Conservation (phyloP, 1,284 basidiomycete species). For the Rhizoctonia solani region DNA sequence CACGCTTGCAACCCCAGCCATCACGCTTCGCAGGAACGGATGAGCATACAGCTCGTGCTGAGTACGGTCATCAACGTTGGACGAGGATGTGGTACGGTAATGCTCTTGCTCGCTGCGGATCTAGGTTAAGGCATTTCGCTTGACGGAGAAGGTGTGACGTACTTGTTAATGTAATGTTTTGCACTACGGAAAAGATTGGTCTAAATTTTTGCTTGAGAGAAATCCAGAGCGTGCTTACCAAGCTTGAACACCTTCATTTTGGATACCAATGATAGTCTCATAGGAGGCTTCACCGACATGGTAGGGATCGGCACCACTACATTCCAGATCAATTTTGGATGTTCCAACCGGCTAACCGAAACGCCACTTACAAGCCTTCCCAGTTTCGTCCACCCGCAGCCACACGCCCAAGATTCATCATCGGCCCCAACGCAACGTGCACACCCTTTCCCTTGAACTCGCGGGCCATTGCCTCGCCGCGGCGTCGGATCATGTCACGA, state of each 20-base stretch:
- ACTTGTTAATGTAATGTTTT: slow-evolving; percentile 41
- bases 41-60: slow-evolving; percentile 74
- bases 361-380: slow-evolving; percentile 35
- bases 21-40: slow-evolving; percentile 72
- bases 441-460: slow-evolving; percentile 41
- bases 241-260: slow-evolving; percentile 40
- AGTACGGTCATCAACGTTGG: slow-evolving; percentile 38
- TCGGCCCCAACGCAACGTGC: slow-evolving; percentile 37
- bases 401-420: slow-evolving; percentile 34
- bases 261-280: slow-evolving; percentile 40
- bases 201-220: neutral
- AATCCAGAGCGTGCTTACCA: slow-evolving; percentile 11
- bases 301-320: slow-evolving; percentile 39
- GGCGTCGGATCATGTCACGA: slow-evolving; percentile 34
- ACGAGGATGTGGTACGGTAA: slow-evolving; percentile 36
- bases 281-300: slow-evolving; percentile 40
- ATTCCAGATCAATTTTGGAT: neutral
- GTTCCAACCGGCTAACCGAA: neutral
- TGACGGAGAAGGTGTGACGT: neutral
- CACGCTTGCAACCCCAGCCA: slow-evolving; percentile 73
- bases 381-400: slow-evolving; percentile 37
- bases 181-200: slow-evolving; percentile 24
- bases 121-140: neutral
- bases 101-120: slow-evolving; percentile 38
- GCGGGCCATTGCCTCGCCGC: slow-evolving; percentile 38